Base-by-base conservation (phyloP, 75 land plant species). In the Pinus taeda region DNA sequence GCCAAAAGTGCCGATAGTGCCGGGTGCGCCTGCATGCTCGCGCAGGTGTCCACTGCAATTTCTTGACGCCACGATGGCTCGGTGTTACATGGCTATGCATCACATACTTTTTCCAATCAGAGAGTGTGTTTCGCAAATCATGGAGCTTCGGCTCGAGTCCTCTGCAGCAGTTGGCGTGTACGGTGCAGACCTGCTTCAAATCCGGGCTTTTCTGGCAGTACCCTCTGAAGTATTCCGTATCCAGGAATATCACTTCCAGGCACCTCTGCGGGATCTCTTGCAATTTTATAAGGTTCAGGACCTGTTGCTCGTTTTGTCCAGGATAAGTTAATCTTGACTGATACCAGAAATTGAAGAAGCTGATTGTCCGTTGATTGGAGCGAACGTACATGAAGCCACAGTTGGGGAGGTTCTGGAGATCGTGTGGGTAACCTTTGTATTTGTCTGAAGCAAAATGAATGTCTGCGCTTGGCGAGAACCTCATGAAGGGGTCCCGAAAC, bases 161-260 rank as follows among this genome's bases (percentile, higher is more conserved):
- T 74, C 61, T 84, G 74, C 84, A 84, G 59, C 86, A 84, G 49
- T 59, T 84, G 60, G 86, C 86, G 53, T 84, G 86, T 84, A 84
- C 77, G 59, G 86, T 81, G 64, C 24, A 71, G 11, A 77, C 76
- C 57, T 76, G 37, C 58, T 60, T 76, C 64, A 83, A 55, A 59
- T 84, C 75, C 49, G 57, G 56, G 60, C 5, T 20, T 33, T 53
- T 45, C 21, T 83, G 70, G 56, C 86, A 84, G 57, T 82, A 84
- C 59, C 86, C 86, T 30, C 86, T 79, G 59, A 84, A 77, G 56
- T 60, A 72, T 21, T 62, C 21, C 1, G 84, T 81, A 63, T 79
- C 74, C 26, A 81, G 77, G 61, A 84, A 81, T 4, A 39, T 57
- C 55, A 84, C 42, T 55, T 66, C 74, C 53, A 84, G 55, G 15